phyloP scores from a whole-genome alignment of 768 basidiomycete species.

The Lactarius deliciosus region DNA sequence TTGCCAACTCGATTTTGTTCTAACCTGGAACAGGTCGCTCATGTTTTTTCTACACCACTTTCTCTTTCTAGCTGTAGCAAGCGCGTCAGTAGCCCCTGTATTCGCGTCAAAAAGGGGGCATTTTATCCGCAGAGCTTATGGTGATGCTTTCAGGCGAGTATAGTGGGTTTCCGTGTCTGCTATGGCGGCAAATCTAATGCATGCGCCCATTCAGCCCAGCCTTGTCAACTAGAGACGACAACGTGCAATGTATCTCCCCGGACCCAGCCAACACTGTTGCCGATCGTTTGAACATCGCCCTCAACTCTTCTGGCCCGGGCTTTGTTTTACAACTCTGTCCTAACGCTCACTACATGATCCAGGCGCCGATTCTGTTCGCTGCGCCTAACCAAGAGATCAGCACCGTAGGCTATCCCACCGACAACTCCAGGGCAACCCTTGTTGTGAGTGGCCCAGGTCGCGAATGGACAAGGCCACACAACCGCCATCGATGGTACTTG shows the following conservation, averaged over 20 bases:
- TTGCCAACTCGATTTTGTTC: neutral
- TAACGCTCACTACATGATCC: conserved; percentile 57
- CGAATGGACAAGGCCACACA: conserved; percentile 64
- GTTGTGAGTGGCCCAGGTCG: conserved; percentile 64
- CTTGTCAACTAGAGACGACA: conserved; percentile 4
- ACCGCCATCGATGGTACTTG: conserved; percentile 73
- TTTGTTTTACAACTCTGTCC: conserved; percentile 71
- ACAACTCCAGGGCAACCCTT: conserved; percentile 62
- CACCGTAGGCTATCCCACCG: conserved; percentile 73
- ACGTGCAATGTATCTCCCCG: conserved; percentile 40
- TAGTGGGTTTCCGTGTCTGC: neutral
- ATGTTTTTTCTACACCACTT: conserved; percentile 3
- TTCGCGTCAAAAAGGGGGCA: conserved; percentile 1
- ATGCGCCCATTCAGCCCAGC: neutral
- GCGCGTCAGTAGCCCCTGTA: neutral
- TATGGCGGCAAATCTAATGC: neutral
- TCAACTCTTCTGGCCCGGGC: conserved; percentile 64
- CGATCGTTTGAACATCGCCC: conserved; percentile 60
- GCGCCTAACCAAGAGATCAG: conserved; percentile 77
- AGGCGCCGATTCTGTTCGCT: conserved; percentile 64
- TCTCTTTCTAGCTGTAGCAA: neutral
- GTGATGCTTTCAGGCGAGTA: conserved; percentile 4
- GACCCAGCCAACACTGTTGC: conserved; percentile 61
- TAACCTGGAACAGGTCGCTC: neutral
- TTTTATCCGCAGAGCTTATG: neutral